A percentile compares a stretch with the other conserved stretches of the same genome.
These are phyloP conservation scores for Botryotinia calthae DNA, from an alignment of 2,329 filamentous ascomycete genomes.

Conservation along the genomic window DNA sequence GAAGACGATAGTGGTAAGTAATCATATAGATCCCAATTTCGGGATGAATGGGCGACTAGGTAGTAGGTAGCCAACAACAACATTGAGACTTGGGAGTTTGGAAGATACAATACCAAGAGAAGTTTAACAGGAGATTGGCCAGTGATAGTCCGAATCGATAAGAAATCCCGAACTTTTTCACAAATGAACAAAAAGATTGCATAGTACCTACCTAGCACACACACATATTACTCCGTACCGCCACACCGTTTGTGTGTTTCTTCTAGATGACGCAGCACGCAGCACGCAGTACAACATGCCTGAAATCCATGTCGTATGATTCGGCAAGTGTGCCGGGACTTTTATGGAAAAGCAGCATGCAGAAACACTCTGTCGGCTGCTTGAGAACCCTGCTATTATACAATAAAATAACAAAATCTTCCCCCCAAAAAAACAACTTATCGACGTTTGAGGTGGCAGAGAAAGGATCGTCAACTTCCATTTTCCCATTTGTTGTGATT, in stretches of 20 bases:
- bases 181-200: neutral
- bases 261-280: slow-evolving; percentile 21
- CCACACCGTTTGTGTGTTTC: slow-evolving; percentile 20
- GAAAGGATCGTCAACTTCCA: slow-evolving; percentile 1
- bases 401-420: neutral
- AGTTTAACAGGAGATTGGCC: neutral
- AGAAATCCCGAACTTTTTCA: neutral
- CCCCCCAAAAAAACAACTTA: neutral
- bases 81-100: neutral
- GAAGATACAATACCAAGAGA: neutral
- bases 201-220: neutral
- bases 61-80: neutral
- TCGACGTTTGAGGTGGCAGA: neutral
- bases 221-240: slow-evolving; percentile 10
- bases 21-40: neutral
- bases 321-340: slow-evolving; percentile 20
- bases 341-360: slow-evolving; percentile 15
- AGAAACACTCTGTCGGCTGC: slow-evolving; percentile 15
- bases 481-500: neutral
- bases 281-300: slow-evolving; percentile 17
- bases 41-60: neutral
- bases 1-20: neutral
- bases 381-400: neutral
- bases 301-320: slow-evolving; percentile 15
- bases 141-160: slow-evolving; percentile 1